Evolutionary conservation across 2,329 filamentous ascomycete genomes (phyloP).

Genomic region (Colletotrichum sp.): DNA sequence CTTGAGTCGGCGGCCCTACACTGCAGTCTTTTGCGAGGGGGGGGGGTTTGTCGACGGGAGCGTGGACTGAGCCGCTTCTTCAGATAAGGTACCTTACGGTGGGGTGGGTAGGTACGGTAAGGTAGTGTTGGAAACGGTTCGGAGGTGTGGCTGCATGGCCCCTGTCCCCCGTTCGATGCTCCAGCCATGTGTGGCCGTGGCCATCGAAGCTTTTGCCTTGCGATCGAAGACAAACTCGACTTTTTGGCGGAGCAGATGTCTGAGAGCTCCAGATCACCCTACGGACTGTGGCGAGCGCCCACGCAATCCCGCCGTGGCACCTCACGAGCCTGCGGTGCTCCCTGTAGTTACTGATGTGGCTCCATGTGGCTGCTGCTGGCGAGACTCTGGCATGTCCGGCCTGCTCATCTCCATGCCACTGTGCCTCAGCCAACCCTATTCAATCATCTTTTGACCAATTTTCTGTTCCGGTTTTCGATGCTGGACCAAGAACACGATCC

Average conservation of each 20-base stretch:
- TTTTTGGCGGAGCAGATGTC: background rate
- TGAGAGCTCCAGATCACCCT: background rate
- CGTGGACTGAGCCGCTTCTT: background rate
- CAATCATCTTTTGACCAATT: background rate
- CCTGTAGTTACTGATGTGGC: background rate
- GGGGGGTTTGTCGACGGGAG: background rate
- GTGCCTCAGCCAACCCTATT: background rate
- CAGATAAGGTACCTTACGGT: background rate
- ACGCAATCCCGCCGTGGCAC: background rate
- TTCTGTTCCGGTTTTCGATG: background rate
- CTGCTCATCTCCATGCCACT: background rate
- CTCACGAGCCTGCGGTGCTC: background rate
- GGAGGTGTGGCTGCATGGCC: constrained; percentile 6
- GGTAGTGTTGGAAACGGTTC: background rate
- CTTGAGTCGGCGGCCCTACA: no score
- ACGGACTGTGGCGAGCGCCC: constrained; percentile 5
- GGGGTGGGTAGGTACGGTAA: background rate
- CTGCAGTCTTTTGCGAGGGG: background rate
- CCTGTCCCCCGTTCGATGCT: background rate
- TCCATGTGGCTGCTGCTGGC: background rate
- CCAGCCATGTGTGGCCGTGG: constrained; percentile 3
- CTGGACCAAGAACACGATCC: background rate
- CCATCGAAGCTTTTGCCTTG: constrained; percentile 7
- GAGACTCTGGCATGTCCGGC: background rate
- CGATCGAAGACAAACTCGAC: constrained; percentile 3